Evolutionary conservation across 495 filamentous ascomycete species (phyloP).

Genomic region (Symbiotaphrina buchneri): DNA sequence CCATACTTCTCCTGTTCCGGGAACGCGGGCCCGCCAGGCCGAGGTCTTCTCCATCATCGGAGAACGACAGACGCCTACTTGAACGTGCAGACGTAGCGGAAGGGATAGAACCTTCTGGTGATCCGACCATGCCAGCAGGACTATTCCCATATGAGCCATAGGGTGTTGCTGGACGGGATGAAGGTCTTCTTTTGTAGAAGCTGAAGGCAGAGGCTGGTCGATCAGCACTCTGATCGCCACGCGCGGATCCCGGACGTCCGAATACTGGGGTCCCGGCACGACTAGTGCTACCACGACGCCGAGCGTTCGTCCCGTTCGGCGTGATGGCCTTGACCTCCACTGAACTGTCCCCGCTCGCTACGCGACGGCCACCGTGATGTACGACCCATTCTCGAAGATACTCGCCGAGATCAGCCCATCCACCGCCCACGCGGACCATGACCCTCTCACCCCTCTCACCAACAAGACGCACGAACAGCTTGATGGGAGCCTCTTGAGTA

Average conservation of each 20-base stretch:
- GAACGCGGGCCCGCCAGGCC: conserved; percentile 38
- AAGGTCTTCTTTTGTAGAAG: conserved; percentile 1
- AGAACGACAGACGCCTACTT: conserved; percentile 24
- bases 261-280: background rate
- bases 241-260: background rate
- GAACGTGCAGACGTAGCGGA: conserved; percentile 16
- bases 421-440: conserved; percentile 92
- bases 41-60: conserved; percentile 29
- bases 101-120: conserved; percentile 3
- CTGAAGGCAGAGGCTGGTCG: background rate
- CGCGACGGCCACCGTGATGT: conserved; percentile 53
- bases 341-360: conserved; percentile 11
- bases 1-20: too few relatives aligned
- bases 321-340: conserved; percentile 26
- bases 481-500: conserved; percentile 65
- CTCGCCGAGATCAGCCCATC: conserved; percentile 88
- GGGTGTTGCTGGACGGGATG: conserved; percentile 7
- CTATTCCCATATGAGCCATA: too few relatives aligned
- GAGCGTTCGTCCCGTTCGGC: background rate
- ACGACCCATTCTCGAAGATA: conserved; percentile 84
- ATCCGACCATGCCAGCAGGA: too few relatives aligned
- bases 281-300: background rate
- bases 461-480: conserved; percentile 78
- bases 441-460: conserved; percentile 80
- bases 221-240: background rate